Conservation (phyloP, 164 flowering plant species). For the Cinnamomum micranthum region DNA sequence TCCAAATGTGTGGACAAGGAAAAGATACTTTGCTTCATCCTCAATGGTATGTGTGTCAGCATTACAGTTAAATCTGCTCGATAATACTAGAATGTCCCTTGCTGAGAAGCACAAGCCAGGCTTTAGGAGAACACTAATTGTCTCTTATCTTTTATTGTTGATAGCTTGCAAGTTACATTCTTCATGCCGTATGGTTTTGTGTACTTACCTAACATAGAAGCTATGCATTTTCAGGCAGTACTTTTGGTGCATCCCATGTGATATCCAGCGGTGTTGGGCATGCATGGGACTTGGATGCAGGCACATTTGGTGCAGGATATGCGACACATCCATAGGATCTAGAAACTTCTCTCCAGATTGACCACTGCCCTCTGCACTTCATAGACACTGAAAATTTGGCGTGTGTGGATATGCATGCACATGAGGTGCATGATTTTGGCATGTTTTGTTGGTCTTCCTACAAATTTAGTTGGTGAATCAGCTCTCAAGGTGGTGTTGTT, state of each 20-base stretch:
- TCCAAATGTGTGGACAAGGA: too few species aligned
- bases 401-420: constrained; percentile 81
- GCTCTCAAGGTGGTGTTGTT: constrained; percentile 93
- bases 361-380: constrained; percentile 86
- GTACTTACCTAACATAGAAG: not conserved
- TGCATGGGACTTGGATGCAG: constrained; percentile 85
- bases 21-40: too few species aligned
- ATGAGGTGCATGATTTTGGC: constrained; percentile 98
- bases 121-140: too few species aligned
- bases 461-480: constrained; percentile 90
- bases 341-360: constrained; percentile 94
- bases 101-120: too few species aligned
- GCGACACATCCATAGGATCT: constrained; percentile 85
- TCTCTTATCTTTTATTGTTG: not conserved
- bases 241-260: constrained; percentile 87
- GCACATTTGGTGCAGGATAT: constrained; percentile 97
- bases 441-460: constrained; percentile 79
- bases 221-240: constrained; percentile 45
- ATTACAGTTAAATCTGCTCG: too few species aligned
- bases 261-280: constrained; percentile 69
- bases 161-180: not conserved
- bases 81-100: too few species aligned
- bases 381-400: constrained; percentile 92
- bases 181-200: not conserved
- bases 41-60: too few species aligned